Conservation (phyloP, 2,329 filamentous ascomycete genomes). For the Fragosphaeria purpurea region DNA sequence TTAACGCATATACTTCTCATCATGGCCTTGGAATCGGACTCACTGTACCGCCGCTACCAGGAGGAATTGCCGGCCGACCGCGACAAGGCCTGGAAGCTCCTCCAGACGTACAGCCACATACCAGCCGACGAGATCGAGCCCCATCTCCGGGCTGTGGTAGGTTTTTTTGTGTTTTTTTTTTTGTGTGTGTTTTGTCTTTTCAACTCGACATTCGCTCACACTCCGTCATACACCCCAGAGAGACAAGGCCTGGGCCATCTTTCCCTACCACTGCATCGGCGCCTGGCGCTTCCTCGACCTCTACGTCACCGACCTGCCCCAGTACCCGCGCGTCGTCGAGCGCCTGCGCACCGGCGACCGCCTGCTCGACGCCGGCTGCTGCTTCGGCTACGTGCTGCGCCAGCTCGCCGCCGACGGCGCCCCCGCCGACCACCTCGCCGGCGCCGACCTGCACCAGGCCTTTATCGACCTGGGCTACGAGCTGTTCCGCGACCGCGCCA, state of each 20-base stretch:
- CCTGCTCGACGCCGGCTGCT: conserved; percentile 32
- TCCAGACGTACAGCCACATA: conserved; percentile 16
- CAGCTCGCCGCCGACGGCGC: conserved; percentile 29
- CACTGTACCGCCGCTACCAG: conserved; percentile 1
- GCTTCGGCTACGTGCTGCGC: conserved; percentile 34
- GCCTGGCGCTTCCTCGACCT: conserved; percentile 29
- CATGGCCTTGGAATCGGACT: too few relatives aligned
- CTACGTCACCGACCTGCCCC: conserved; percentile 20
- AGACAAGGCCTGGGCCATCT: conserved; percentile 26
- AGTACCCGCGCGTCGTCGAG: conserved; percentile 20
- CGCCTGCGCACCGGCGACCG: conserved; percentile 19
- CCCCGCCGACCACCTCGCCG: conserved; percentile 26
- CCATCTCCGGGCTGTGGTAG: conserved; percentile 14
- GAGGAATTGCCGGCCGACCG: conserved; percentile 9
- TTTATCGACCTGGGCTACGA: conserved; percentile 26
- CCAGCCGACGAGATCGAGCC: conserved; percentile 14
- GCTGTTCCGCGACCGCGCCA: conserved; percentile 21
- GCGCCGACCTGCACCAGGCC: conserved; percentile 25
- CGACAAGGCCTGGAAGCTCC: conserved; percentile 13
- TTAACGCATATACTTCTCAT: too few relatives aligned
- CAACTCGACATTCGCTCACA: not conserved
- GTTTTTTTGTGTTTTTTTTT: not conserved
- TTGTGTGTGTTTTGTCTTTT: not conserved
- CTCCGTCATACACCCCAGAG: conserved; percentile 16
- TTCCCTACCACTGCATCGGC: conserved; percentile 29